Conservation (phyloP, 495 filamentous ascomycete genomes). For the Lasiosphaeria hispida region DNA sequence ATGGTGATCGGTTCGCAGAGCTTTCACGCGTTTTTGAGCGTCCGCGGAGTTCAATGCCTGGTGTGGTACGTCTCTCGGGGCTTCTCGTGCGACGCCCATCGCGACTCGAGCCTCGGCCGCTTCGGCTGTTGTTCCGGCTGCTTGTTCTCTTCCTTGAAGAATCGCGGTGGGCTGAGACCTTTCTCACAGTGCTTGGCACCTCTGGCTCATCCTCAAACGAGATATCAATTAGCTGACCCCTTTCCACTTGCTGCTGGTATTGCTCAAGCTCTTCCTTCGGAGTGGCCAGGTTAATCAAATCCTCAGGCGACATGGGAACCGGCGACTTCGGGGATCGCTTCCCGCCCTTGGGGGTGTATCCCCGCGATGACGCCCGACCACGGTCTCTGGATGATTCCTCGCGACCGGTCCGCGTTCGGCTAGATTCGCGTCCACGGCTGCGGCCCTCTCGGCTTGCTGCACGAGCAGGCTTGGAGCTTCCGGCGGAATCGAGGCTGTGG, state of each 20-base stretch:
- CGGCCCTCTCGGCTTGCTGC: conserved; percentile 59
- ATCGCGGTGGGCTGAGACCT: conserved; percentile 38
- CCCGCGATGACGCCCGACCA: conserved; percentile 61
- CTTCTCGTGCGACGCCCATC: conserved; percentile 37
- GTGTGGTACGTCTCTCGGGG: conserved; percentile 41
- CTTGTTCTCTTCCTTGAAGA: conserved; percentile 30
- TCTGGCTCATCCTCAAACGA: conserved; percentile 22
- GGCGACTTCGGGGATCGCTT: conserved; percentile 89
- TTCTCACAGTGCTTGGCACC: conserved; percentile 44
- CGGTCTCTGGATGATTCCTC: conserved; percentile 64
- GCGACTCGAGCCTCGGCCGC: conserved; percentile 21
- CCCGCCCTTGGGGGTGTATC: conserved; percentile 67
- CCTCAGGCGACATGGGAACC: conserved; percentile 87
- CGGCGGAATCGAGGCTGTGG: conserved; percentile 77
- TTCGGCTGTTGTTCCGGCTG: conserved; percentile 49
- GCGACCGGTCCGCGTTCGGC: conserved; percentile 50
- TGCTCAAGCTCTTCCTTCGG: conserved; percentile 31
- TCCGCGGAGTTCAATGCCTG: conserved; percentile 53
- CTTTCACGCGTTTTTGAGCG: conserved; percentile 52
- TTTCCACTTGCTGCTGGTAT: conserved; percentile 2
- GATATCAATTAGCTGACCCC: conserved; percentile 21
- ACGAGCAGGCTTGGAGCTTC: conserved; percentile 53
- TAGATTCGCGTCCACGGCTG: conserved; percentile 48
- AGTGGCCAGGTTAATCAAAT: conserved; percentile 59
- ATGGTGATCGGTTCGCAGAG: conserved; percentile 68